Base-by-base conservation (phyloP, 768 basidiomycete species). In the Lactarius sanguifluus region DNA sequence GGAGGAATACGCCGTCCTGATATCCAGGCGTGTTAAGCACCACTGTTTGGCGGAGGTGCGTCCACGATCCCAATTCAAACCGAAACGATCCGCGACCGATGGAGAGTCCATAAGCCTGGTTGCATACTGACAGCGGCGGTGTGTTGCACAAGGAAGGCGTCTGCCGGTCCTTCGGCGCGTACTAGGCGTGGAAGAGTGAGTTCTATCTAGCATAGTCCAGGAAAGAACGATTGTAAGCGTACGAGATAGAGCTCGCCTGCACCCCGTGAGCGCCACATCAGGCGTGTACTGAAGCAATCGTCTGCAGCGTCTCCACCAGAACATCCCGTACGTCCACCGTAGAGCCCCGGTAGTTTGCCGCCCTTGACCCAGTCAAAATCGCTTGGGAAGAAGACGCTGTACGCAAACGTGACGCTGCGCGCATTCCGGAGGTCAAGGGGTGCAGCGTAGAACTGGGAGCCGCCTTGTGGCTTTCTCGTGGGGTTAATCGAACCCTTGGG, bases 301-400 rank as follows among this genome's bases (percentile, higher is more conserved):
- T 79, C 69, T 8, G 91, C 93, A n/a, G 81, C 80, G 70, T 85
- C 79, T 1, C 91, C 91, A 6, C 91, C 91, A 23, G 90, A 91
- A 73, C 91, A 92, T 8, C 77, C 82, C 4, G 73, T 78, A 69
- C 83, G 85, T 0, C 90, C 90, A 0, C 89, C 89, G 71, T 87
- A 92, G 5, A 94, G 68, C 0, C 94, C 94, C 0, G 94, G 92
- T 6, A 96, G 74, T 76, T 97, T 96, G 8, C 94, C 94, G 5
- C 84, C 94, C 61, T 83, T 80, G 20, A 92, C 91, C 81, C 86
- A 96, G 61, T 88, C 81, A 69, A 93, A 96, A 67, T 86, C 83
- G 0, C 61, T 66, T 0, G 90, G 90, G 72, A 96, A 93, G 75
- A 87, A 94, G 12, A 92, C 86, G 73, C 85, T 86, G 74, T 94